Conservation (phyloP, 768 basidiomycete species). For the Obba rivulosa region DNA sequence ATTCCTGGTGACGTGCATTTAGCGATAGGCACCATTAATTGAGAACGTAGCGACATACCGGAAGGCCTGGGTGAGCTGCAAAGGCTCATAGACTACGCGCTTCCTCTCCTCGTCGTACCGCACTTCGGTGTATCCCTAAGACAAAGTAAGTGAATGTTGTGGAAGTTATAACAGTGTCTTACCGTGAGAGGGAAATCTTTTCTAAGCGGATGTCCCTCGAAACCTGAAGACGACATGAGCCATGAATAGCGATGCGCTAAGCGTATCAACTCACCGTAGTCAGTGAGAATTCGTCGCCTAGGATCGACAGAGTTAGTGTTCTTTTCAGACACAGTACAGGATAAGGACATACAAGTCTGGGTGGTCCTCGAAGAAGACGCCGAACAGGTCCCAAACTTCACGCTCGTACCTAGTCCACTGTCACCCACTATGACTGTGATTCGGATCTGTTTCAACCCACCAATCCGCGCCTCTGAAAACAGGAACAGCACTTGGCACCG, state of each 20-base stretch:
- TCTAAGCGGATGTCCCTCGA: conserved; percentile 94
- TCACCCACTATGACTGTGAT: not conserved
- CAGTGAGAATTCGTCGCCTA: conserved; percentile 94
- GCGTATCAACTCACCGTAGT: conserved; percentile 64
- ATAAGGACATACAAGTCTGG: conserved; percentile 80
- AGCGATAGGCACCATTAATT: not conserved
- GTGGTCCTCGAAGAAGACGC: conserved; percentile 94
- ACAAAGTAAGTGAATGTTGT: not conserved
- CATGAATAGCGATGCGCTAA: conserved; percentile 4
- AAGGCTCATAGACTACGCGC: conserved; percentile 94
- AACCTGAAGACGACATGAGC: conserved; percentile 43
- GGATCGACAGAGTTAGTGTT: not conserved
- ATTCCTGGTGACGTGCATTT: conserved; percentile 50
- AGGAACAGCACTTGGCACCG: conserved; percentile 76
- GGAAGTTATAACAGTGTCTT: conserved; percentile 23
- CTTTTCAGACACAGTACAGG: too few relatives aligned
- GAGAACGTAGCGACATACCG: conserved; percentile 44
- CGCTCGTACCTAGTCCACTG: conserved; percentile 74
- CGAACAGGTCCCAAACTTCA: conserved; percentile 97
- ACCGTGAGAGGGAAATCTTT: conserved; percentile 99
- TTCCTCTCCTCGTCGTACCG: conserved; percentile 98
- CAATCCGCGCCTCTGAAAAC: conserved; percentile 93
- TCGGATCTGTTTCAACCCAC: conserved; percentile 36
- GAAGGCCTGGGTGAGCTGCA: conserved; percentile 98
- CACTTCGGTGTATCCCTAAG: conserved; percentile 94